Base-by-base conservation (phyloP, 331 rosid genomes). In the Saraca asoca region DNA sequence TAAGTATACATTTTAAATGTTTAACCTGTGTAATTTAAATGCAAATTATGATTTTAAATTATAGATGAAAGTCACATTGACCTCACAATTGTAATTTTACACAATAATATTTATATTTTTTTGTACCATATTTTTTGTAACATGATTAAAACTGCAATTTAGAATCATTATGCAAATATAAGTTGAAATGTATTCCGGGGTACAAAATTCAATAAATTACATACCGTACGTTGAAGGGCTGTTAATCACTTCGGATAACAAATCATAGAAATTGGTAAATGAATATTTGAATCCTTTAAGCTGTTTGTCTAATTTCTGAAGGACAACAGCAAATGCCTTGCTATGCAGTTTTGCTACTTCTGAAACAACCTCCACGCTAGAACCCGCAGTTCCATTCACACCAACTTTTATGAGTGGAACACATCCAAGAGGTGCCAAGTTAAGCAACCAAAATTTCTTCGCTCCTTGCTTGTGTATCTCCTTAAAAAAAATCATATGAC, bases 381-480 rank as follows among this genome's bases (percentile, higher is more conserved):
- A 58, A 41, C 68, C 74, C 20, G 37, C 20, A n/a, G 64, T 69
- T 49, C 39, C 76, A 33, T 65, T 81, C 12, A 29, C 12, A 37
- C 20, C 2, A 10, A 20, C 29, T 55, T 74, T 81, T 5, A 45
- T 6, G 2, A 0, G 0, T 37, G 82, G 82, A 24, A 58, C 2
- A 59, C 82, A 70, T 7, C 75, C 81, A 5, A 54, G 0, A 63
- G 75, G 69, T 5, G 11, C 53, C 68, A 41, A 14, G 59, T 42
- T 74, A 43, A 62, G 58, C 64, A 81, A 15, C 37, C 72, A 81
- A 51, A 80, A 73, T 81, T 81, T 85, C 73, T 81, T 79, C 42
- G 87, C 85, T 61, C 89, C 87, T 15, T 35, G 19, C 24, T 78
- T 62, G 65, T 84, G 64, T 56, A 84, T 66, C 37, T 64, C 83